A percentile compares a stretch with the other conserved stretches of the same genome.
Conservation (phyloP, 83 land plant genomes). For the Thuja plicata region DNA sequence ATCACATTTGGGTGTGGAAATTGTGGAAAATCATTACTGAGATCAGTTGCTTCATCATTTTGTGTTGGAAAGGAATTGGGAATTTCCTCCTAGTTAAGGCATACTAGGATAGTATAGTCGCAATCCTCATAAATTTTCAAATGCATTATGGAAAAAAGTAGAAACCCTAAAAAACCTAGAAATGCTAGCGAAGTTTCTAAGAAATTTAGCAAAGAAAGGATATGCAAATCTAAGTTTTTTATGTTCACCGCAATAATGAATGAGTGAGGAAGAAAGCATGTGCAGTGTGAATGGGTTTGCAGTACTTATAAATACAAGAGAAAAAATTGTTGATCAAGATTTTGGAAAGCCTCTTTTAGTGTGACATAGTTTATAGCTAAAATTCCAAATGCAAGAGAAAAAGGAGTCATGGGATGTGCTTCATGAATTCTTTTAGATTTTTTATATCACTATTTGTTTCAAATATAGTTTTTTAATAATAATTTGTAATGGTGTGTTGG, state of each 20-base stretch:
- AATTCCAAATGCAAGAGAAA: background rate
- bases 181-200: background rate
- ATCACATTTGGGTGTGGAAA: background rate
- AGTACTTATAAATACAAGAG: background rate
- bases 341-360: background rate
- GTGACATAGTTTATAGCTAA: background rate
- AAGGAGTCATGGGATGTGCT: background rate
- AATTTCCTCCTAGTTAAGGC: background rate
- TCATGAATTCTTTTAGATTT: background rate
- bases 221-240: background rate
- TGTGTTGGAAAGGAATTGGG: background rate
- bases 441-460: background rate
- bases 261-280: background rate
- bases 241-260: background rate
- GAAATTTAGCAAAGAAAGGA: background rate
- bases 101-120: background rate
- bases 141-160: background rate
- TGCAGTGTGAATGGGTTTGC: background rate
- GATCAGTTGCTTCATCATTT: background rate
- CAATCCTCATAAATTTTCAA: background rate
- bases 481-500: background rate
- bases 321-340: background rate
- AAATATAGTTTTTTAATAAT: background rate
- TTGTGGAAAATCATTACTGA: background rate
- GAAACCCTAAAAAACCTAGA: background rate